Percentiles rank a stretch among this genome's conserved stretches.
Evolutionary conservation across 2,329 filamentous ascomycete species (phyloP).

Genomic region (Grosmannia serpens): DNA sequence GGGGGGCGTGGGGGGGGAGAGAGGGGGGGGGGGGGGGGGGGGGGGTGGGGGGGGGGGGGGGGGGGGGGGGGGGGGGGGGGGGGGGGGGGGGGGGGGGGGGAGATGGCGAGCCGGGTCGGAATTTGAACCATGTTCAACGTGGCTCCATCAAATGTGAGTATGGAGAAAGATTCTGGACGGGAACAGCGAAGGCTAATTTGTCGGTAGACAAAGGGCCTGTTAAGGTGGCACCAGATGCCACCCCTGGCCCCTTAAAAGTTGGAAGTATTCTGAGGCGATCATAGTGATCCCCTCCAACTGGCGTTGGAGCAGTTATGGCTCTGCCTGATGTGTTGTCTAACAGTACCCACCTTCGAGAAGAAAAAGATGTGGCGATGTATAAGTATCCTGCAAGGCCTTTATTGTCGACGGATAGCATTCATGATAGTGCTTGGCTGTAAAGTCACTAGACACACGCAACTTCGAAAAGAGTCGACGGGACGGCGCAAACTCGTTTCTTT

Average conservation of each 20-base stretch:
- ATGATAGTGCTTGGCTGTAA: background rate
- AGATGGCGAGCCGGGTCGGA: slow-evolving; percentile 14
- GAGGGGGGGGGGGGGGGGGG: too few species aligned
- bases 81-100: background rate
- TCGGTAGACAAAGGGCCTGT: slow-evolving; percentile 14
- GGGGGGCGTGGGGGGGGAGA: too few species aligned
- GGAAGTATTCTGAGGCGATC: slow-evolving; percentile 2
- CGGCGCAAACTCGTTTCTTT: background rate
- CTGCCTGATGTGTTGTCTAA: slow-evolving; percentile 9
- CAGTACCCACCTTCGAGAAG: slow-evolving; percentile 3
- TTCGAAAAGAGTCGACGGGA: background rate
- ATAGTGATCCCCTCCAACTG: background rate
- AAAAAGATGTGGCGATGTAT: slow-evolving; percentile 3
- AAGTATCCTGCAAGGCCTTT: slow-evolving; percentile 3
- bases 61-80: too few species aligned
- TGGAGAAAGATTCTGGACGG: slow-evolving; percentile 10
- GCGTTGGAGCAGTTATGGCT: background rate
- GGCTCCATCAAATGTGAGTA: slow-evolving; percentile 19
- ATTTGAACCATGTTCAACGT: slow-evolving; percentile 23
- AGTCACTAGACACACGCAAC: background rate
- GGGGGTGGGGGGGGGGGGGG: too few species aligned
- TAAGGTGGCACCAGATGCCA: slow-evolving; percentile 6
- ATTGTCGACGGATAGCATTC: background rate
- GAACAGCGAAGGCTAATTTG: slow-evolving; percentile 17
- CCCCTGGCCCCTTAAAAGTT: slow-evolving; percentile 2